Base-by-base conservation (phyloP, 805 yeast species). In the Ogataea wickerhamii region DNA sequence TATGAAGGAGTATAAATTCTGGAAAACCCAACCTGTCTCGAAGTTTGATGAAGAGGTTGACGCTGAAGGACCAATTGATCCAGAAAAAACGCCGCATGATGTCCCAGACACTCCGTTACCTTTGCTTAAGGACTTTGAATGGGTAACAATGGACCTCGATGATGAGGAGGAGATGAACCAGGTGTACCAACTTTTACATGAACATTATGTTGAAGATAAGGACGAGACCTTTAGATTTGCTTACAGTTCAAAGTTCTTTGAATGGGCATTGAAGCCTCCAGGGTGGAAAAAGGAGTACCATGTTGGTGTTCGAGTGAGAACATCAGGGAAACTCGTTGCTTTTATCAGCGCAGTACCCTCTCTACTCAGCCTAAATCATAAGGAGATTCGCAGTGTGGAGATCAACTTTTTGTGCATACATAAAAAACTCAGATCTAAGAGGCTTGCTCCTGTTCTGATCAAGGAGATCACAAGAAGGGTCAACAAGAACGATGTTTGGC, bases 1-100 rank as follows among this genome's bases (percentile, higher is more conserved):
- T 17, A 87, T 88, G 85, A 79, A 84, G 36, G 95, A 89, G 56
- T 87, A 89, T 68, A 87, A 85, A 66, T 93, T 93, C 65, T 93
- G 98, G 98, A 86, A 84, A 55, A 93, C 98, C 2, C 98, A 93
- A 64, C 98, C 98, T 0, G 98, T 93, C 16, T 75, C 88, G 6
- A 70, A 70, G 21, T 78, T 89, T 46, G 85, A 85, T 56, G 93
- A 82, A 53, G 59, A 67, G 30, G 70, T 82, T 31, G 70, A 65
- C 5, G 60, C 68, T 8, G 95, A 87, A 55, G 96, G 96, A 0
- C 91, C 95, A 6, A 87, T 89, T 47, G 94, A 88, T 51, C 48
- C 53, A 21, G 34, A 53, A 6, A 87, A 86, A 56, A 78, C 78
- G 0, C 80, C 89, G 2, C 83, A 63, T 4, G 88, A 88, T 41